Evolutionary conservation across 768 basidiomycete species (phyloP).

Genomic region (Candolleomyces efflorescens): DNA sequence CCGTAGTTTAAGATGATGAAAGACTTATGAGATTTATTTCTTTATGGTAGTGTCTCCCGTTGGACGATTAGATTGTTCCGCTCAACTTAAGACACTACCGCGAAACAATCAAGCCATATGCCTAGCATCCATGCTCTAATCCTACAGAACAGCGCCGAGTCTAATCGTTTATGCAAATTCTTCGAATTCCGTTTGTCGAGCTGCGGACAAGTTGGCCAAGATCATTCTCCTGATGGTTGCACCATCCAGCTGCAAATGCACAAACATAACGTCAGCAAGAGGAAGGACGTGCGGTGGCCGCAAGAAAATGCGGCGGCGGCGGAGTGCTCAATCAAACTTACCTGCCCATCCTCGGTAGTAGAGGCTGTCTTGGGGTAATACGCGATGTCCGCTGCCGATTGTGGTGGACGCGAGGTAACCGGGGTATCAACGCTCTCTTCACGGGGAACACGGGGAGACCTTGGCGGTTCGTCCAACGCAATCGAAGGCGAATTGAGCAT

Average conservation of each 20-base stretch:
- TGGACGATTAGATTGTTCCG: conserved; percentile 18
- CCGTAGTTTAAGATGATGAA: neutral
- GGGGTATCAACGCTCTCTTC: neutral
- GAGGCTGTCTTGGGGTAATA: neutral
- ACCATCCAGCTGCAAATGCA: conserved; percentile 22
- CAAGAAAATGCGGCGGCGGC: neutral
- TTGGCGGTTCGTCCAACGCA: neutral
- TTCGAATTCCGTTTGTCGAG: conserved; percentile 6
- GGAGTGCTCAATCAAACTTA: neutral
- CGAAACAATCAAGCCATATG: neutral
- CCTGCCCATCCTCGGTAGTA: neutral
- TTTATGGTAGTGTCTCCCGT: conserved; percentile 34
- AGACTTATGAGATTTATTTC: neutral
- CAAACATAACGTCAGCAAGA: neutral
- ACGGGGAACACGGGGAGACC: neutral
- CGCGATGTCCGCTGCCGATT: neutral
- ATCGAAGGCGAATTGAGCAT: neutral
- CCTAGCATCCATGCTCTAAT: neutral
- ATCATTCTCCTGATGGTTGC: conserved; percentile 31
- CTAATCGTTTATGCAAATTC: conserved; percentile 14
- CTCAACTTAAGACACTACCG: neutral
- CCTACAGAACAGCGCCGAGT: neutral
- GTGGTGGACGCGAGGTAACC: neutral
- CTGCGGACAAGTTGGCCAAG: conserved; percentile 26
- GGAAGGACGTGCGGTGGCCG: no score